These are phyloP conservation scores for Hebeloma cylindrosporum DNA, from an alignment of 768 basidiomycete species.

Conservation along the genomic window DNA sequence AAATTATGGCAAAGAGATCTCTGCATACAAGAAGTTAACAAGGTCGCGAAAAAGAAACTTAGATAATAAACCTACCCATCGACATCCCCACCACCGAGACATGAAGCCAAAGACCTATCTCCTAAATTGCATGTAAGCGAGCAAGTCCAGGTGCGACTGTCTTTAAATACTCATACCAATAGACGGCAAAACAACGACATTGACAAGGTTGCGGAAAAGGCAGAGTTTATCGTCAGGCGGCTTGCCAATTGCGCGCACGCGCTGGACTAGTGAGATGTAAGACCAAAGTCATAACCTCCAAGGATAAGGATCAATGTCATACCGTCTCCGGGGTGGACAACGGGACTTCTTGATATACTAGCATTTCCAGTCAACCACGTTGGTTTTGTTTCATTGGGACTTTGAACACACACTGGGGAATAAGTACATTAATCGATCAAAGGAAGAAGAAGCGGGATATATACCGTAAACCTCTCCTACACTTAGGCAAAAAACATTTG, in stretches of 20 bases:
- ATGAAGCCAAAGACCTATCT: slow-evolving; percentile 61
- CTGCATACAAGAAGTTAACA: slow-evolving; percentile 34
- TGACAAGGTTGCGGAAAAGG: slow-evolving; percentile 59
- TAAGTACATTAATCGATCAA: slow-evolving; percentile 1
- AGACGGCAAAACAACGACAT: slow-evolving; percentile 71
- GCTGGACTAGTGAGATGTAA: slow-evolving; percentile 48
- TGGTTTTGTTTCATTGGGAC: slow-evolving; percentile 47
- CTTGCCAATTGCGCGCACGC: slow-evolving; percentile 68
- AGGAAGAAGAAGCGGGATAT: slow-evolving; percentile 11
- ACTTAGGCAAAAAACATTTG: slow-evolving; percentile 53
- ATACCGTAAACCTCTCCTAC: slow-evolving; percentile 69
- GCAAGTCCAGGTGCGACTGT: neutral
- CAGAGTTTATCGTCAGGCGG: slow-evolving; percentile 58
- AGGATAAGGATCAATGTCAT: slow-evolving; percentile 10
- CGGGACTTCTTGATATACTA: slow-evolving; percentile 69
- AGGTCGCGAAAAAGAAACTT: neutral
- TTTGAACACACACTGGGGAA: slow-evolving; percentile 56
- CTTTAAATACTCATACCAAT: slow-evolving; percentile 42
- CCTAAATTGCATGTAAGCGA: slow-evolving; percentile 35
- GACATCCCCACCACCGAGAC: slow-evolving; percentile 75
- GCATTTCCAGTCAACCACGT: slow-evolving; percentile 60
- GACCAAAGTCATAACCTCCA: neutral
- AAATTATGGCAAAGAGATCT: slow-evolving; percentile 65
- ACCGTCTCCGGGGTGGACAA: slow-evolving; percentile 78
- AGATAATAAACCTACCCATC: slow-evolving; percentile 54